Base-by-base conservation (phyloP, 2,329 filamentous ascomycete species). In the Phaeophleospora eucalypticola region DNA sequence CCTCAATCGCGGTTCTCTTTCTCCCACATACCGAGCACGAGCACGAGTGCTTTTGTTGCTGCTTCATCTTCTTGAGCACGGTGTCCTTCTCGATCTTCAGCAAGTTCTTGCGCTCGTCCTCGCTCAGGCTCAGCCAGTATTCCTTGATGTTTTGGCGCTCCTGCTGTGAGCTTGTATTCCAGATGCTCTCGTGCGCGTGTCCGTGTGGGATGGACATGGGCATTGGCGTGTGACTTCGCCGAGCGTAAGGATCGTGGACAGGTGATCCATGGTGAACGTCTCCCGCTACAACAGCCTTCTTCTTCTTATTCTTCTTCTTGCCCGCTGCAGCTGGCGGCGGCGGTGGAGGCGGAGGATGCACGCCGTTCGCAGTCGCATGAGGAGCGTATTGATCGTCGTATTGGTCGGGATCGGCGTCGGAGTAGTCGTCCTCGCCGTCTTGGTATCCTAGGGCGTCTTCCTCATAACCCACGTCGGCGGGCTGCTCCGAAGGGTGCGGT, bases 11-110 rank as follows among this genome's bases (percentile, higher is more conserved):
- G 10, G 87, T 95, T 44, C 93, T 83, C 73, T 98, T 98, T 57
- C 93, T 82, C 43, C 93, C 93, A 68, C 93, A 98, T 34, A 98
- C 91, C 3, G 89, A 94, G 70, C 93, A 98, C 67, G 90, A 96
- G 75, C 93, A 98, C 2, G 91, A 97, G 68, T 97, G 90, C 70
- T 97, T 97, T 69, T 98, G 93, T 69, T 98, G 93, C 69, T 98
- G 93, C 76, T 98, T 98, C 93, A 98, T 98, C 76, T 98, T 98
- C 65, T 88, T 89, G 46, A 98, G 73, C 0, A 98, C 93, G 6
- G 93, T 91, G 69, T 98, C 91, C 72, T 98, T 98, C 71, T 98
- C 93, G 21, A 98, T 91, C 70, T 96, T 96, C 64, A 98, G 89
- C 38, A 98, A 75, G 14, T 88, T 93, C 66, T 95, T 93, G 59